Conservation (phyloP, 2,329 filamentous ascomycete genomes). For the Cercospora zeae-maydis region DNA sequence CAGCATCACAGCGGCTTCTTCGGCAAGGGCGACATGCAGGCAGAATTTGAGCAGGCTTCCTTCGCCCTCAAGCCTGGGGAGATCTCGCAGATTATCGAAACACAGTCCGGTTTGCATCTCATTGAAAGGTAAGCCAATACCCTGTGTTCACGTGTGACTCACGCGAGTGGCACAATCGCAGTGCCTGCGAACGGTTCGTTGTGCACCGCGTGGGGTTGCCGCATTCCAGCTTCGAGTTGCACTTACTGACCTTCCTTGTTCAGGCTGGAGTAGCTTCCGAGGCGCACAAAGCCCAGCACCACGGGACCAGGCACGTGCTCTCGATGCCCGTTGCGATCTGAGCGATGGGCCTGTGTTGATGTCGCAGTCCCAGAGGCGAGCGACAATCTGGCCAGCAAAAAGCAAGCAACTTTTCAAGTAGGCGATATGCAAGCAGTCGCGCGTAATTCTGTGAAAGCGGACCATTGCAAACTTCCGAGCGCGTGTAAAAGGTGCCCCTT, state of each 20-base stretch:
- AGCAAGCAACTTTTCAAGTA: not conserved
- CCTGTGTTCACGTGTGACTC: not conserved
- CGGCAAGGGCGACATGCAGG: constrained; percentile 93
- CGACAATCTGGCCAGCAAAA: not conserved
- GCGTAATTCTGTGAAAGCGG: not conserved
- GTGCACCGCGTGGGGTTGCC: constrained; percentile 13
- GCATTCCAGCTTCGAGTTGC: constrained; percentile 11
- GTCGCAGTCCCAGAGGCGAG: not conserved
- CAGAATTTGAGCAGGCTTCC: constrained; percentile 94
- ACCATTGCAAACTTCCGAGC: not conserved
- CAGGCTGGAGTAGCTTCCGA: constrained; percentile 22
- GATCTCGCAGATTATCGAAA: constrained; percentile 83
- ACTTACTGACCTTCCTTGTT: constrained; percentile 24
- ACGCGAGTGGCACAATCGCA: not conserved
- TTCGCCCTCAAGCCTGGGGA: constrained; percentile 85
- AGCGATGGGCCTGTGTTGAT: not conserved
- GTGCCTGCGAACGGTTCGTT: not conserved
- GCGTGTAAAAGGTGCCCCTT: constrained; percentile 4
- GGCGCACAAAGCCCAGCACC: not conserved
- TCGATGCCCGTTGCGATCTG: not conserved
- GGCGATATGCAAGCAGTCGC: not conserved
- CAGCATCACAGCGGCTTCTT: constrained; percentile 70
- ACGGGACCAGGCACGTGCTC: not conserved
- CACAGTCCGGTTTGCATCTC: constrained; percentile 88
- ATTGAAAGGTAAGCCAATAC: constrained; percentile 74